Percentiles rank a stretch among this genome's conserved stretches.
These are phyloP conservation scores for Rhodotorula taiwanensis DNA, from an alignment of 768 basidiomycete species.

Conservation along the genomic window DNA sequence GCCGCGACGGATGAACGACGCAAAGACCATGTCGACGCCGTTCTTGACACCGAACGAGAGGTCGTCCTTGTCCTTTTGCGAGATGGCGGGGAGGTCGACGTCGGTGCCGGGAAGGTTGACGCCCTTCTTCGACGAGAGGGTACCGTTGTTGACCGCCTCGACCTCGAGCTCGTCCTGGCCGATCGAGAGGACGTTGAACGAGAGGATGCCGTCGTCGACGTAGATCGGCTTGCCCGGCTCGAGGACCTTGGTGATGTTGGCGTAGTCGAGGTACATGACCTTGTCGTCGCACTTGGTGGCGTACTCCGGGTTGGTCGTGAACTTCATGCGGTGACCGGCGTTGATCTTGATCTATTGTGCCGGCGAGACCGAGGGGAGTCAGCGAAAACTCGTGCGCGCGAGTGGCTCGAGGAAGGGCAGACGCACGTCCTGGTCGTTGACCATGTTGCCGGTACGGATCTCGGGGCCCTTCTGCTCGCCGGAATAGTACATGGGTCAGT, in stretches of 20 bases:
- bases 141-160: conserved; percentile 84
- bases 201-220: conserved; percentile 75
- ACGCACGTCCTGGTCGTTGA: conserved; percentile 69
- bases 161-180: conserved; percentile 66
- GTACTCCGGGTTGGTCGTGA: conserved; percentile 77
- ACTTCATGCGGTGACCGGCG: conserved; percentile 87
- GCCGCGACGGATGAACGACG: conserved; percentile 93
- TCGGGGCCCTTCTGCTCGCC: conserved; percentile 86
- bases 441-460: conserved; percentile 93
- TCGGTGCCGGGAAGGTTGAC: conserved; percentile 98
- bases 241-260: conserved; percentile 90
- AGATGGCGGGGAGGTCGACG: conserved; percentile 94
- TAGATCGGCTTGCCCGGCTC: conserved; percentile 96
- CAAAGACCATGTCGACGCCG: conserved; percentile 98
- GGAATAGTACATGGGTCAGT: background rate
- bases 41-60: conserved; percentile 92
- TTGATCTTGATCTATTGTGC: conserved; percentile 61
- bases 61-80: conserved; percentile 96
- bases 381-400: background rate
- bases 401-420: conserved; percentile 41
- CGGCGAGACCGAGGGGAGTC: background rate
- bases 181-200: conserved; percentile 39
- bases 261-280: conserved; percentile 87
- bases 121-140: conserved; percentile 91
- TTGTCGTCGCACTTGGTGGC: conserved; percentile 72